Conservation (phyloP, 1,284 basidiomycete species). For the Uromyces viciae-fabae region DNA sequence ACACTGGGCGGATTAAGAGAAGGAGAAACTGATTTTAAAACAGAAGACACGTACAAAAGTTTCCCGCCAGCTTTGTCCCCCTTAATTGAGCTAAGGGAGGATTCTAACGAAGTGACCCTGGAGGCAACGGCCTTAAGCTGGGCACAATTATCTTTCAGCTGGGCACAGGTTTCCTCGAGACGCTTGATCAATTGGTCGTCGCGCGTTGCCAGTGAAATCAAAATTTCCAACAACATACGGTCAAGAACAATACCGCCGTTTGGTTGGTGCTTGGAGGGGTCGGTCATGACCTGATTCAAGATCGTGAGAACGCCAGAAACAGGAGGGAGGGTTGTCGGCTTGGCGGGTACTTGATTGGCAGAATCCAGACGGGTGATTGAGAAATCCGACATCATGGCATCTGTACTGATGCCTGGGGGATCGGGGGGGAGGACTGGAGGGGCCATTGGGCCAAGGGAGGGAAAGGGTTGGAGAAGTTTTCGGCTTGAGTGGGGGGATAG, state of each 20-base stretch:
- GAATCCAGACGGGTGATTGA: neutral
- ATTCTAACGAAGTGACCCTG: too few relatives aligned
- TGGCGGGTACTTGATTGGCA: too few relatives aligned
- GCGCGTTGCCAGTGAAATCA: too few relatives aligned
- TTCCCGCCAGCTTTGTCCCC: neutral
- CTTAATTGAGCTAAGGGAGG: too few relatives aligned
- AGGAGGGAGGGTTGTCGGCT: neutral
- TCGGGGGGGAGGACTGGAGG: neutral
- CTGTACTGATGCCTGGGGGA: neutral
- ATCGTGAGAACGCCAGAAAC: neutral
- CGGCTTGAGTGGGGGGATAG: neutral
- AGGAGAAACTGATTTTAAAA: neutral
- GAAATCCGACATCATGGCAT: neutral
- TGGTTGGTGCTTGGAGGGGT: neutral
- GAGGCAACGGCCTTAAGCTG: too few relatives aligned
- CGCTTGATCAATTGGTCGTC: too few relatives aligned
- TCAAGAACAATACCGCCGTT: neutral
- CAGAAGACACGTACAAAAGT: neutral
- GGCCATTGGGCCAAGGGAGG: neutral
- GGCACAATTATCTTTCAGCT: too few relatives aligned
- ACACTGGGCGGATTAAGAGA: neutral
- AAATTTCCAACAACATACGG: too few relatives aligned
- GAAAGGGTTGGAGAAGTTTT: neutral
- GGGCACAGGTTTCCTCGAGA: neutral
- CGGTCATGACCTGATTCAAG: neutral